Evolutionary conservation across 176 grass and related monocot genomes (phyloP), one percentile per base, ranked within the genome.

Genomic region (Puya raimondii): DNA sequence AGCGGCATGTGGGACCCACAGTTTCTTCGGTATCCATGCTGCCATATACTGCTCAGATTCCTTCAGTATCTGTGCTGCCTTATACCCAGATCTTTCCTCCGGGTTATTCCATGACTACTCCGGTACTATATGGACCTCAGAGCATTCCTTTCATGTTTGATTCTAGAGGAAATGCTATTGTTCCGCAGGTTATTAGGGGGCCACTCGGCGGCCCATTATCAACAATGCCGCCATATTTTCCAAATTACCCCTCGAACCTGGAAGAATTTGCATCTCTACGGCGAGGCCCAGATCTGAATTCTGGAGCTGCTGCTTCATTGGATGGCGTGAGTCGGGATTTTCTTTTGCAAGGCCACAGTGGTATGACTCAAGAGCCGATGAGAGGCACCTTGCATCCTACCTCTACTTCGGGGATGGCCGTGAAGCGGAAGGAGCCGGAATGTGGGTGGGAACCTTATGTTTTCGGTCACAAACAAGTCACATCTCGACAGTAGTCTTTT

Each of bases 121-220:
- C 65, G 48, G 23, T 33, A 49, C 15, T 49, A 0, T 67, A 67
- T 48, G 65, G 33, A 67, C 27, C 33, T 67, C 13, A 16, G 1
- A 67, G 65, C 42, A 49, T 47, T n/a, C 65, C 65, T 8, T 67
- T 47, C 65, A 67, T 48, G 29, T 33, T 67, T 17, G 65, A 47
- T 67, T 67, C 65, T 47, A 67, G 65, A 67, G 65, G 65, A 14
- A 17, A 33, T 16, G 16, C 65, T 23, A 15, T 63, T 22, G 58
- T 63, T 21, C 58, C 58, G 15, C 58, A 63, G 23, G 23, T 63
- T 11, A 21, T 63, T 0, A 11, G 58, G 33, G 33, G 33, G 33
- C 33, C 33, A 42, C 33, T 42, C 33, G 33, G 33, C 33, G 33
- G 4, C 33, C 33, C 33, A 7, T 5, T 42, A 7, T 42, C 33